Conservation (phyloP, 345 rosid species). For the Raphanus raphanistrum region DNA sequence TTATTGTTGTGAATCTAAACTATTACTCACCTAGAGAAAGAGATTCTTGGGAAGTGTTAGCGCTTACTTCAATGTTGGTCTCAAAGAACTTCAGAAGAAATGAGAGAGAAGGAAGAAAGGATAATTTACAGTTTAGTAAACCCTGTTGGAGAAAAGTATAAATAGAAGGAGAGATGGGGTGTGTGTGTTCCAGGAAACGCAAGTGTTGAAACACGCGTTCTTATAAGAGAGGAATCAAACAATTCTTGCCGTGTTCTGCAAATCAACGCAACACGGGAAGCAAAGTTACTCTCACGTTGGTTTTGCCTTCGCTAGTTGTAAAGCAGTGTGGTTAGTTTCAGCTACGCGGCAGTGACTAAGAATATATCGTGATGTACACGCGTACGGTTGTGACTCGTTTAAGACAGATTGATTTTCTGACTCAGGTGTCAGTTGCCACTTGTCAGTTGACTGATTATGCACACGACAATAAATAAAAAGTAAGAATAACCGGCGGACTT, state of each 20-base stretch:
- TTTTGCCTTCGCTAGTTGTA: slow-evolving; percentile 9
- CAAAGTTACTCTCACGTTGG: slow-evolving; percentile 10
- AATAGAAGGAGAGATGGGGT: slow-evolving; percentile 2
- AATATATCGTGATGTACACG: background rate
- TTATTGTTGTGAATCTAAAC: background rate
- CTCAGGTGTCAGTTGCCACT: background rate
- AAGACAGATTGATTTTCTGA: background rate
- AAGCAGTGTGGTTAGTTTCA: slow-evolving; percentile 17
- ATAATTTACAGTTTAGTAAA: background rate
- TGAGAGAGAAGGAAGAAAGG: background rate
- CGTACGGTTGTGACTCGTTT: slow-evolving; percentile 3
- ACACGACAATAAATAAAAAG: background rate
- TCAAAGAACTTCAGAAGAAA: background rate
- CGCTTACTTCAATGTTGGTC: slow-evolving; percentile 4
- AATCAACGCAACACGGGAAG: slow-evolving; percentile 7
- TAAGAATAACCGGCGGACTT: background rate
- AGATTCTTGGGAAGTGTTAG: slow-evolving; percentile 14
- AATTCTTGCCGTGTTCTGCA: slow-evolving; percentile 31
- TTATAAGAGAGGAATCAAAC: slow-evolving; percentile 15
- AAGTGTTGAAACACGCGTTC: slow-evolving; percentile 21
- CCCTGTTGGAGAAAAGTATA: slow-evolving; percentile 4
- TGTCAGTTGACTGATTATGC: background rate
- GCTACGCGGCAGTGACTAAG: slow-evolving; percentile 25
- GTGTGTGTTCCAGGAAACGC: slow-evolving; percentile 8
- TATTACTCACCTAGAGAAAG: slow-evolving; percentile 1